Evolutionary conservation across 2,329 filamentous ascomycete genomes (phyloP), one percentile per base, ranked within the genome.

Genomic region (Juglanconis juglandina): DNA sequence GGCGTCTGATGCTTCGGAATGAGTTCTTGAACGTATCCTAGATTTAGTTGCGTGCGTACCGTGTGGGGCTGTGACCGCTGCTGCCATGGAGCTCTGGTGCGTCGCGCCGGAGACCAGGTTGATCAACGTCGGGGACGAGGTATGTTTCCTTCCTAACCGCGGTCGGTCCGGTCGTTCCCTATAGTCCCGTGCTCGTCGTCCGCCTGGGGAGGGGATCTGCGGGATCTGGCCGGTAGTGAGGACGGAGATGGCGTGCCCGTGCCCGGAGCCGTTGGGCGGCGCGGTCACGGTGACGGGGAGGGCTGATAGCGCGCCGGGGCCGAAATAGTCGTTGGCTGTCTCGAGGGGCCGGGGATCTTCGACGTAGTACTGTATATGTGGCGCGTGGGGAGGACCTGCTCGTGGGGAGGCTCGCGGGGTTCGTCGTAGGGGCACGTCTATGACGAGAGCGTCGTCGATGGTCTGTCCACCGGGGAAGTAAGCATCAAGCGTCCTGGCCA

Each of bases 401-500:
- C 87, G 82, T 3, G 93, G 93, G 9, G 92, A 96, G 10, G 90
- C 87, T 66, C 88, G 89, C 1, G 93, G 92, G 0, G 91, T 93
- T 62, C 89, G 84, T 57, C 87, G 85, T 41, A 81, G 77, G 14
- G 92, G 91, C 24, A 96, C 87, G 68, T 98, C 93, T 70, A 99
- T 96, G 65, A 97, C 72, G 63, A 99, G 81, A 7, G 95, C 95
- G 70, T 99, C 95, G 57, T 93, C 89, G 50, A 96, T 88, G 0
- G 81, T 86, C 76, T 98, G 95, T 7, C 94, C 94, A 49, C 89
- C 90, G 2, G 94, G 91, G 70, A 87, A 99, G 73, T 91, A 92
- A 17, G 84, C 79, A 70, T 97, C 93, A 53, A 99, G 77, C 1
- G 90, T 90, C 59, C 87, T 81, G 55, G 83, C 82, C 75, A 98